phyloP scores from a whole-genome alignment of 1,284 basidiomycete genomes.

The Puccinia coronata region DNA sequence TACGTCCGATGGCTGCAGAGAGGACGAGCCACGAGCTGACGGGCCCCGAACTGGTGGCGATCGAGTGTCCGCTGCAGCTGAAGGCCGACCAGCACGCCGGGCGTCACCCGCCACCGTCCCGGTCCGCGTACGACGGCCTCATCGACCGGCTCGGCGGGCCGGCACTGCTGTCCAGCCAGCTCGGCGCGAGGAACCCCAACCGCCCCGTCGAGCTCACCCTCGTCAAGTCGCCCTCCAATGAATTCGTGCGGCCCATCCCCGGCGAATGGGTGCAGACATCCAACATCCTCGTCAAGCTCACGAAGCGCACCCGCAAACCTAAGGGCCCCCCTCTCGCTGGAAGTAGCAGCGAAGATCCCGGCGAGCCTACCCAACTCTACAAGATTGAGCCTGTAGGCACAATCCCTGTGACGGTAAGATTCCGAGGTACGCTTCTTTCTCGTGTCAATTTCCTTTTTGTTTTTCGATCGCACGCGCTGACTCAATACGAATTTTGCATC shows the following conservation, averaged over 20 bases:
- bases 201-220: slow-evolving; percentile 34
- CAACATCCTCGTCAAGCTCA: slow-evolving; percentile 77
- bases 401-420: slow-evolving; percentile 78
- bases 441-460: neutral
- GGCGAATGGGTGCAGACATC: slow-evolving; percentile 74
- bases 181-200: slow-evolving; percentile 25
- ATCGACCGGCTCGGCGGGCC: slow-evolving; percentile 29
- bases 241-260: slow-evolving; percentile 74
- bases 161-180: neutral
- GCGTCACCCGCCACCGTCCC: neutral
- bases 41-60: neutral
- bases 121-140: neutral
- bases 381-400: slow-evolving; percentile 74
- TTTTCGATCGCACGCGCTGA: neutral
- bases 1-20: slow-evolving; percentile 1
- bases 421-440: slow-evolving; percentile 60
- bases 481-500: neutral
- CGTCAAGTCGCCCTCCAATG: neutral
- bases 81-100: neutral
- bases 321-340: slow-evolving; percentile 28
- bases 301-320: slow-evolving; percentile 64
- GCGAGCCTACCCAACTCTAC: slow-evolving; percentile 65
- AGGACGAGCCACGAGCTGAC: neutral
- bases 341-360: slow-evolving; percentile 51
- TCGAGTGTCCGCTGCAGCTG: slow-evolving; percentile 12